Percentiles rank a stretch among this genome's conserved stretches.
Evolutionary conservation across 441 rosid species (phyloP).

Genomic region (Francoa sonchifolia): DNA sequence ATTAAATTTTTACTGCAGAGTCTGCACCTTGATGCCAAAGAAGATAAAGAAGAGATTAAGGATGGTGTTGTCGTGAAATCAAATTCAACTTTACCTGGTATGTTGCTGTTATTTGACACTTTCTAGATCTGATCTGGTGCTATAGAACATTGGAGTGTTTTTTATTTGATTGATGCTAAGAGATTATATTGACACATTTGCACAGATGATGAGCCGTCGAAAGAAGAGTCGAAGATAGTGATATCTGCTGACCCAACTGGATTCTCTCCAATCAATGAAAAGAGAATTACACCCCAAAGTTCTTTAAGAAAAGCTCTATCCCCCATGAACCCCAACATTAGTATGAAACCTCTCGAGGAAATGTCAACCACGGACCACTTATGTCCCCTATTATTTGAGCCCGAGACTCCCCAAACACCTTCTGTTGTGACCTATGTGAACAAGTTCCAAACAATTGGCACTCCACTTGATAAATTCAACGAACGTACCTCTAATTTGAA

Average conservation of each 20-base stretch:
- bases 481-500: conserved; percentile 46
- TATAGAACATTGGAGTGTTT: not conserved
- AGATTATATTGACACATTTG: no score
- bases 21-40: conserved; percentile 16
- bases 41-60: conserved; percentile 14
- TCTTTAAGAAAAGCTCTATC: conserved; percentile 51
- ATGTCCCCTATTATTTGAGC: conserved; percentile 17
- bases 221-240: conserved; percentile 12
- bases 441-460: conserved; percentile 19
- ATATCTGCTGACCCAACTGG: not conserved
- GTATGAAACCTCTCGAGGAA: conserved; percentile 18
- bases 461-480: conserved; percentile 44
- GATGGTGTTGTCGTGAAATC: conserved; percentile 11
- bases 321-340: conserved; percentile 32
- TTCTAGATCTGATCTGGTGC: not conserved
- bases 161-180: no score
- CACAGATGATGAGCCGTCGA: conserved; percentile 18
- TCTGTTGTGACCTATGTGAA: conserved; percentile 10
- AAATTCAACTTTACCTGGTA: conserved; percentile 25
- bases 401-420: conserved; percentile 43
- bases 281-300: conserved; percentile 17
- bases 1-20: conserved; percentile 22
- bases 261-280: conserved; percentile 17
- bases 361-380: conserved; percentile 1
- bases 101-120: not conserved